Percentiles rank a stretch among this genome's conserved stretches.
These are phyloP conservation scores for Candida cerambycidarum DNA, from an alignment of 805 yeast genomes.

Conservation along the genomic window DNA sequence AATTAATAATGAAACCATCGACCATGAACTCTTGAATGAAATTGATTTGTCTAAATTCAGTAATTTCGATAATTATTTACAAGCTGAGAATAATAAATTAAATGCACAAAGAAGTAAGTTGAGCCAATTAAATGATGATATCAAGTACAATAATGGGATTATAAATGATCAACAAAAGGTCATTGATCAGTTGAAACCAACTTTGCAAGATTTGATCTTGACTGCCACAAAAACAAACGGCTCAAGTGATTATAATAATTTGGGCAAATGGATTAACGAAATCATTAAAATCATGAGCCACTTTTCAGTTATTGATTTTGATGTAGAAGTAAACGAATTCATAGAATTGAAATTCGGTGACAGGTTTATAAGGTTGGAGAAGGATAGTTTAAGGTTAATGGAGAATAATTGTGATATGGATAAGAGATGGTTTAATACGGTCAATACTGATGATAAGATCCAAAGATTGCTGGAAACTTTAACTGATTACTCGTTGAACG, in stretches of 20 bases:
- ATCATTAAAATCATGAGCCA: conserved; percentile 12
- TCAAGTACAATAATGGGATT: conserved; percentile 2
- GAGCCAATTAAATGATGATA: conserved; percentile 5
- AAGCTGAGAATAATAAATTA: conserved; percentile 6
- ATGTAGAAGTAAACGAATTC: conserved; percentile 9
- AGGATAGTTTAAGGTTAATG: conserved; percentile 6
- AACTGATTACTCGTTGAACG: no score
- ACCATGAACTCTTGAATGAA: conserved; percentile 7
- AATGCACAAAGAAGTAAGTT: conserved; percentile 5
- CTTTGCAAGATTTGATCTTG: not conserved
- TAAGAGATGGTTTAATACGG: conserved; percentile 7
- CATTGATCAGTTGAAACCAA: conserved; percentile 11
- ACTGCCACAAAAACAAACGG: conserved; percentile 7
- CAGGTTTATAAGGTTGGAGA: conserved; percentile 12
- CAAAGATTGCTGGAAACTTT: conserved; percentile 4
- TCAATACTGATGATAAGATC: conserved; percentile 4
- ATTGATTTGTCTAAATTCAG: conserved; percentile 9
- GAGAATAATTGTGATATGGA: conserved; percentile 10
- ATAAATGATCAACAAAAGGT: conserved; percentile 13
- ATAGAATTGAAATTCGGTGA: conserved; percentile 7
- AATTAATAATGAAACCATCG: conserved; percentile 12
- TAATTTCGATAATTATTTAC: conserved; percentile 7
- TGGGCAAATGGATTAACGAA: conserved; percentile 15
- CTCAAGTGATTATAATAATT: conserved; percentile 8
- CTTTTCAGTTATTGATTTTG: conserved; percentile 8